A percentile compares a stretch with the other conserved stretches of the same genome.
Conservation (phyloP, 2,329 filamentous ascomycete species). For the Orbilia quercus region DNA sequence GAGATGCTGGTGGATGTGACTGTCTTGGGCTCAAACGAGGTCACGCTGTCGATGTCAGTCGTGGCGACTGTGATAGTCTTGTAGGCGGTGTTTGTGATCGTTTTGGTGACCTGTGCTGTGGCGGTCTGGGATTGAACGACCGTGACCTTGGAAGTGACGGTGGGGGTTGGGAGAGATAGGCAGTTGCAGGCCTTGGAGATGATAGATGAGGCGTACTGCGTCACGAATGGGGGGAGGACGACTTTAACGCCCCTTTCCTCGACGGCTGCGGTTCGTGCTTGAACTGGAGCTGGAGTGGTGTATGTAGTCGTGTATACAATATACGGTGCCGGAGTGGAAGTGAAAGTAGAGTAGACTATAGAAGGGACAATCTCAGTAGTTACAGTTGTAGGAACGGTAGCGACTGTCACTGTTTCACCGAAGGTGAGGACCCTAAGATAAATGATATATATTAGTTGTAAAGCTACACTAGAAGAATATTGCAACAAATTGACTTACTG, state of each 20-base stretch:
- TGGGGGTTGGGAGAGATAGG: slow-evolving; percentile 32
- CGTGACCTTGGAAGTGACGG: not conserved
- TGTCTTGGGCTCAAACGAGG: slow-evolving; percentile 18
- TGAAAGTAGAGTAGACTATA: not conserved
- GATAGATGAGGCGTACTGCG: slow-evolving; percentile 17
- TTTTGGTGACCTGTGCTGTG: slow-evolving; percentile 5
- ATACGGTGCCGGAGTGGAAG: slow-evolving; percentile 13
- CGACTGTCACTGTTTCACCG: slow-evolving; percentile 15
- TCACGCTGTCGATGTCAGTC: slow-evolving; percentile 3
- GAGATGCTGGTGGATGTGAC: slow-evolving; percentile 10
- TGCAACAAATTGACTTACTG: slow-evolving; percentile 21
- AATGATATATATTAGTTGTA: not conserved
- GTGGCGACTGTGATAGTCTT: slow-evolving; percentile 23
- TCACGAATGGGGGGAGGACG: slow-evolving; percentile 29
- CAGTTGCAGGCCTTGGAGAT: slow-evolving; percentile 36
- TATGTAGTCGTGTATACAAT: slow-evolving; percentile 31
- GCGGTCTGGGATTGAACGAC: slow-evolving; percentile 15
- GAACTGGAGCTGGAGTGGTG: slow-evolving; percentile 22
- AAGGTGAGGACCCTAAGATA: slow-evolving; percentile 11
- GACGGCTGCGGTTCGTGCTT: slow-evolving; percentile 10
- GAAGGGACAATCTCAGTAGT: slow-evolving; percentile 10
- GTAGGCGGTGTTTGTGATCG: slow-evolving; percentile 13
- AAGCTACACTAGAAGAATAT: not conserved
- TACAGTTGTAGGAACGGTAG: slow-evolving; percentile 26
- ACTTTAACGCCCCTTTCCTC: slow-evolving; percentile 22